Conservation (phyloP, 768 basidiomycete genomes). For the Hebeloma cylindrosporum region DNA sequence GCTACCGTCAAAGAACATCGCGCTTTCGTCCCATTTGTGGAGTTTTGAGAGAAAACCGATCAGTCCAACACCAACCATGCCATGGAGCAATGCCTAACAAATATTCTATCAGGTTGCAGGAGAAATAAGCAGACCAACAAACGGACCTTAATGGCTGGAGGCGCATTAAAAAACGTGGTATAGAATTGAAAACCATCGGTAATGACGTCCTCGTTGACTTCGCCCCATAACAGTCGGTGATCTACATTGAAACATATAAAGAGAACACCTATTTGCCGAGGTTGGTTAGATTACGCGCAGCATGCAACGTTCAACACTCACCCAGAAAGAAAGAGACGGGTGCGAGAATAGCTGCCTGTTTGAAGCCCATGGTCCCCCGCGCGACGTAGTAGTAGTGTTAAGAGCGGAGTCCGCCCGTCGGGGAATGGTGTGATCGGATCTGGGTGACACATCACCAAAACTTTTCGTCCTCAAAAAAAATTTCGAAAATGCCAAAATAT, state of each 20-base stretch:
- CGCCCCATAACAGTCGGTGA: conserved; percentile 76
- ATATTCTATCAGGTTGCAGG: neutral
- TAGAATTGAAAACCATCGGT: conserved; percentile 89
- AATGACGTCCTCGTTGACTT: conserved; percentile 60
- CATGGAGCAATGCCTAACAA: conserved; percentile 82
- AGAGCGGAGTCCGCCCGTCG: too few relatives aligned
- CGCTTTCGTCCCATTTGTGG: conserved; percentile 87
- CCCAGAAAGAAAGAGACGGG: conserved; percentile 91
- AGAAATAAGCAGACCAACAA: neutral
- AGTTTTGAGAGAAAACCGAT: conserved; percentile 77
- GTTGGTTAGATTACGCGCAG: conserved; percentile 13
- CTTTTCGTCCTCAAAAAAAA: neutral
- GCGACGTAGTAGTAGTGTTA: neutral
- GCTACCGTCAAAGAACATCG: conserved; percentile 93
- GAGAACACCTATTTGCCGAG: conserved; percentile 55
- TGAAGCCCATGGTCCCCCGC: conserved; percentile 70
- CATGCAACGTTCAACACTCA: too few relatives aligned
- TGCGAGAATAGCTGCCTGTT: conserved; percentile 83
- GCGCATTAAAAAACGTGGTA: conserved; percentile 88
- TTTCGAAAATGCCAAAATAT: conserved; percentile 5
- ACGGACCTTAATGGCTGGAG: conserved; percentile 87
- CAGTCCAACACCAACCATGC: conserved; percentile 77
- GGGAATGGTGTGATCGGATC: too few relatives aligned
- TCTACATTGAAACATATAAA: conserved; percentile 89
- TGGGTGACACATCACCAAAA: conserved; percentile 6